phyloP scores from a whole-genome alignment of 352 stramenopile genomes.

The Globisporangium okanoganense region DNA sequence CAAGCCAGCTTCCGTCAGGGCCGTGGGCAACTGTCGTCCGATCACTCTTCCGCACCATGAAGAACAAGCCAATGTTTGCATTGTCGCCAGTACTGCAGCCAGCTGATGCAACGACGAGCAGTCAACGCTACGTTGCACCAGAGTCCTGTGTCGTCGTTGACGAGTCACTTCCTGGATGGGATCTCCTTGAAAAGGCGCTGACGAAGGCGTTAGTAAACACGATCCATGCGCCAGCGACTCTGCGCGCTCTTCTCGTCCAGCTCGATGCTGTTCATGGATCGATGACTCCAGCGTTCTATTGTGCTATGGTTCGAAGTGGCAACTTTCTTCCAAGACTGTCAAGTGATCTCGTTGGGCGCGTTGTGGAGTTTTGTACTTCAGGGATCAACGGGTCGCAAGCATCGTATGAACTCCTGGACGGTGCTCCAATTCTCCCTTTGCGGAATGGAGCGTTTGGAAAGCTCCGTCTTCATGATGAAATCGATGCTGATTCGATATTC shows the following conservation, averaged over 20 bases:
- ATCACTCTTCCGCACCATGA: conserved; percentile 53
- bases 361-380: conserved; percentile 49
- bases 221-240: conserved; percentile 26
- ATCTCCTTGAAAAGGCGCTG: conserved; percentile 38
- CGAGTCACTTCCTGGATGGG: conserved; percentile 35
- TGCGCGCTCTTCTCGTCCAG: conserved; percentile 45
- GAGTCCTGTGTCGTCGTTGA: conserved; percentile 42
- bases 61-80: conserved; percentile 42
- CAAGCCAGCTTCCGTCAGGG: conserved; percentile 31
- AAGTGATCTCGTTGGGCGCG: conserved; percentile 20
- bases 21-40: conserved; percentile 54
- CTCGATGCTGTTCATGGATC: conserved; percentile 42
- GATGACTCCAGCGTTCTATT: conserved; percentile 57
- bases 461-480: conserved; percentile 21
- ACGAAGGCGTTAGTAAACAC: conserved; percentile 24
- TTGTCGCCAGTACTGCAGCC: conserved; percentile 18
- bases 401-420: conserved; percentile 24
- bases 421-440: conserved; percentile 42
- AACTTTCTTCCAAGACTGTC: conserved; percentile 35
- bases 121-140: conserved; percentile 24
- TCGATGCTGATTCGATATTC: conserved; percentile 12
- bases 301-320: conserved; percentile 29
- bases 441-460: conserved; percentile 37
- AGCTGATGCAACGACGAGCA: background rate
- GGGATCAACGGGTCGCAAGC: background rate